These are phyloP conservation scores for Haplosporangium sp. DNA, from an alignment of 371 early-diverging fungal species.

Conservation along the genomic window DNA sequence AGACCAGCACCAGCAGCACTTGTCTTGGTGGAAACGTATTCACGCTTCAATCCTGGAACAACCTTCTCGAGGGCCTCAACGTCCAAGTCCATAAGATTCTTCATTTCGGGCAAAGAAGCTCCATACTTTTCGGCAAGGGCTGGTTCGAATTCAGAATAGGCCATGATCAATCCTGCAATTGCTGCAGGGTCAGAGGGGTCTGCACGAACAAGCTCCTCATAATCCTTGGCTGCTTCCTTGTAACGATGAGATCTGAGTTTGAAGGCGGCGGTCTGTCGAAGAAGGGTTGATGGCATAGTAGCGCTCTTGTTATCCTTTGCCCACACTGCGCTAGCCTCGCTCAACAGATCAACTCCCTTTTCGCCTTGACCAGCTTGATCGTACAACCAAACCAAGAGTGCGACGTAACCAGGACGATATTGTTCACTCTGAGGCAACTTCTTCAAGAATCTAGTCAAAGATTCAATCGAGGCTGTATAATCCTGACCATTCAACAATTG, in stretches of 20 bases:
- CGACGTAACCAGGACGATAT: conserved; percentile 75
- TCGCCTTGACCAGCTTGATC: conserved; percentile 73
- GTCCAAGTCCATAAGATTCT: conserved; percentile 56
- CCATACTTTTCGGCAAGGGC: conserved; percentile 77
- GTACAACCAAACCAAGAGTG: conserved; percentile 78
- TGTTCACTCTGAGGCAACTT: conserved; percentile 47
- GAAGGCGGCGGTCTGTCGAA: conserved; percentile 79
- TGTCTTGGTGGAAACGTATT: conserved; percentile 65
- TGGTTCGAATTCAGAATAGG: conserved; percentile 76
- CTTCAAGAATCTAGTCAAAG: conserved; percentile 62
- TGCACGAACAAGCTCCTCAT: conserved; percentile 73
- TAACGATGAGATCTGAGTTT: conserved; percentile 71
- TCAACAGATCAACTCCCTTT: conserved; percentile 68
- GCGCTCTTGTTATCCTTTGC: conserved; percentile 33
- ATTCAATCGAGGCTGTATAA: conserved; percentile 62
- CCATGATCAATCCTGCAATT: conserved; percentile 77
- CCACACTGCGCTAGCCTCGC: conserved; percentile 71
- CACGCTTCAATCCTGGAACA: conserved; percentile 75
- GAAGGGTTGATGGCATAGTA: conserved; percentile 59
- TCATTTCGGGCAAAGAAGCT: conserved; percentile 66
- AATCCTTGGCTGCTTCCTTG: conserved; percentile 76
- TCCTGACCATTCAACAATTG: conserved; percentile 62
- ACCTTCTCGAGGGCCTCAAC: conserved; percentile 65
- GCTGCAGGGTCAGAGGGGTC: conserved; percentile 76
- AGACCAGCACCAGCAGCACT: conserved; percentile 7